Evolutionary conservation across 2,329 filamentous ascomycete genomes (phyloP), one percentile per base, ranked within the genome.

Genomic region (Phoma sp.): DNA sequence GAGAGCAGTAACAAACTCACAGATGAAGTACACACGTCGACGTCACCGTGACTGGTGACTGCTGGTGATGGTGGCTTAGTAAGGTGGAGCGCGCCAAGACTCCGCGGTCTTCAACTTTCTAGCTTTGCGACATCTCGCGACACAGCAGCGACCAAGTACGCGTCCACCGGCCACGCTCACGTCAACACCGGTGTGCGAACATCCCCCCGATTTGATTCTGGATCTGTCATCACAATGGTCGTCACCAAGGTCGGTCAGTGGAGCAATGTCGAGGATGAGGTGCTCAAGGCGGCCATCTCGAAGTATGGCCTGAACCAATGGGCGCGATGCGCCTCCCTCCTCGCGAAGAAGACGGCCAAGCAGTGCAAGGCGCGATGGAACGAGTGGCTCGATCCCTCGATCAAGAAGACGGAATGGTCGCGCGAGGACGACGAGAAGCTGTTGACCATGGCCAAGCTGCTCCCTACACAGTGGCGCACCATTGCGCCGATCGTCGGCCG

Each of bases 311-410:
- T 77, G 33, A 76, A 77, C 57, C 95, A 99, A 79, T 99, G 95
- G 95, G 93, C 95, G 73, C 93, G 95, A 77, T 95, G 98, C 61
- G 97, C 95, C 50, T 98, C 95, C 53, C 86, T 99, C 62, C 88
- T 99, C 63, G 93, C 93, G 74, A 91, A 96, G 71, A 99, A 99
- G 59, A 98, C 95, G 26, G 88, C 95, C 45, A 99, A 99, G 80
- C 95, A 99, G 80, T 99, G 95, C 86, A 99, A 99, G 80, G 93
- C 95, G 57, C 85, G 95, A 80, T 99, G 95, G 95, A 87, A 89
- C 74, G 93, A 99, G 84, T 99, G 95, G 93, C 85, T 99, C 64
- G 95, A 99, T 73, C 95, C 95, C 17, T 91, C 91, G 73, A 98
- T 99, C 80, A 91, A 93, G 72, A 99, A 99, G 82, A 95, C 96